A percentile compares a stretch with the other conserved stretches of the same genome.
These are phyloP conservation scores for Pelargonium australe DNA, from an alignment of 441 rosid species.

Conservation along the genomic window DNA sequence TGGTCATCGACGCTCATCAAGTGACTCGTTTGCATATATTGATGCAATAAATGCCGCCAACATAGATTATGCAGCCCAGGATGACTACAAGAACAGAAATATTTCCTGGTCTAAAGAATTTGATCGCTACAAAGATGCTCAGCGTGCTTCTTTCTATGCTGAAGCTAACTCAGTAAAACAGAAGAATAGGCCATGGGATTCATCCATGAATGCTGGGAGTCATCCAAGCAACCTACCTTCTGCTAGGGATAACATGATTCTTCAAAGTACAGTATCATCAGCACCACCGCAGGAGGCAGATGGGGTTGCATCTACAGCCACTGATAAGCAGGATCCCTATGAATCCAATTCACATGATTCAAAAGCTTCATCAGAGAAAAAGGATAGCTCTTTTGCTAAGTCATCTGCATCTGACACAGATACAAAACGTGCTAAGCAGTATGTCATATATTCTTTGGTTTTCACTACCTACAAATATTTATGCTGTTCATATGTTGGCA, in stretches of 20 bases:
- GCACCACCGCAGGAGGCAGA: conserved; percentile 48
- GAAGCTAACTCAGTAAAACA: conserved; percentile 48
- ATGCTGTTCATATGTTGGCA: background rate
- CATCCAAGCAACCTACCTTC: conserved; percentile 48
- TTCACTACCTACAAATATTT: background rate
- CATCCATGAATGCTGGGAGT: conserved; percentile 33
- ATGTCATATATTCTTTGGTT: conserved; percentile 30
- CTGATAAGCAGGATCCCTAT: conserved; percentile 51
- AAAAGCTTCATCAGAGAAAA: conserved; percentile 51
- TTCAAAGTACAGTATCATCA: conserved; percentile 47
- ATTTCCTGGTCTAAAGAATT: conserved; percentile 44
- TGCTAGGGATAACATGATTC: conserved; percentile 42
- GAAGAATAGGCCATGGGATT: conserved; percentile 55
- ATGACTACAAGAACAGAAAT: conserved; percentile 48
- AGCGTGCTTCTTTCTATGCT: conserved; percentile 38
- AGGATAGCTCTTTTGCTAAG: conserved; percentile 47
- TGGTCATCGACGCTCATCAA: conserved; percentile 96
- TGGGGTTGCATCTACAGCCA: conserved; percentile 32
- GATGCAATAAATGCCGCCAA: conserved; percentile 59
- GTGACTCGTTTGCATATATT: conserved; percentile 91
- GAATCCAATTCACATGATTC: conserved; percentile 49
- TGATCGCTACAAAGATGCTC: conserved; percentile 51
- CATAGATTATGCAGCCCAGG: conserved; percentile 52
- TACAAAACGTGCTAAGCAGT: conserved; percentile 98
- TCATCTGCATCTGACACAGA: conserved; percentile 64